Percentiles rank a stretch among this genome's conserved stretches.
phyloP scores from a whole-genome alignment of 805 yeast genomes.

The Yamadazyma endophytica region DNA sequence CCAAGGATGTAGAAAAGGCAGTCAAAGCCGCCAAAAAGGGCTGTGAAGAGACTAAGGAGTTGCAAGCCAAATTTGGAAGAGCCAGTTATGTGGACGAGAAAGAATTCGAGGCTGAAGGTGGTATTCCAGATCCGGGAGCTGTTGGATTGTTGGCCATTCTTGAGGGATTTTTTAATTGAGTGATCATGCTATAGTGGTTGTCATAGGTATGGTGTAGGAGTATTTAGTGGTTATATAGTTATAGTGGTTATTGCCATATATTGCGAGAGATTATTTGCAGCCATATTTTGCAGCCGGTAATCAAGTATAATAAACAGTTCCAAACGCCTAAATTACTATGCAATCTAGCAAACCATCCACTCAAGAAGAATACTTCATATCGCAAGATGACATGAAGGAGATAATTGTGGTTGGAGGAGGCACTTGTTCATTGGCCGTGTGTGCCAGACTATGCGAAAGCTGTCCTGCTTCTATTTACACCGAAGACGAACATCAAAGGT shows the following conservation, averaged over 20 bases:
- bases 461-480: constrained; percentile 41
- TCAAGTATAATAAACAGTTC: no score
- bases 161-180: constrained; percentile 33
- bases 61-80: constrained; percentile 87
- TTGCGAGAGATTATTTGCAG: no score
- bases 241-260: no score
- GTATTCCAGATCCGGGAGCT: constrained; percentile 96
- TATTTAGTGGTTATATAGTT: no score
- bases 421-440: constrained; percentile 39
- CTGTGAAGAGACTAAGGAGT: constrained; percentile 67
- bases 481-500: constrained; percentile 45
- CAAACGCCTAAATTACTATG: no score
- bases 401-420: constrained; percentile 45
- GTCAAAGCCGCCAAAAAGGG: constrained; percentile 68
- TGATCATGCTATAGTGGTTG: background rate
- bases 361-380: no score
- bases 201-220: no score
- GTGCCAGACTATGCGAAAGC: constrained; percentile 39
- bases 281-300: no score
- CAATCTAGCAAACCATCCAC: no score
- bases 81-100: constrained; percentile 80
- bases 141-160: constrained; percentile 69
- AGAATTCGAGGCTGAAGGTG: constrained; percentile 55
- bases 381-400: constrained; percentile 13
- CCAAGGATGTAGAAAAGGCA: constrained; percentile 56